These are phyloP conservation scores for Exophiala sp. DNA, from an alignment of 2,329 filamentous ascomycete species.

Conservation along the genomic window DNA sequence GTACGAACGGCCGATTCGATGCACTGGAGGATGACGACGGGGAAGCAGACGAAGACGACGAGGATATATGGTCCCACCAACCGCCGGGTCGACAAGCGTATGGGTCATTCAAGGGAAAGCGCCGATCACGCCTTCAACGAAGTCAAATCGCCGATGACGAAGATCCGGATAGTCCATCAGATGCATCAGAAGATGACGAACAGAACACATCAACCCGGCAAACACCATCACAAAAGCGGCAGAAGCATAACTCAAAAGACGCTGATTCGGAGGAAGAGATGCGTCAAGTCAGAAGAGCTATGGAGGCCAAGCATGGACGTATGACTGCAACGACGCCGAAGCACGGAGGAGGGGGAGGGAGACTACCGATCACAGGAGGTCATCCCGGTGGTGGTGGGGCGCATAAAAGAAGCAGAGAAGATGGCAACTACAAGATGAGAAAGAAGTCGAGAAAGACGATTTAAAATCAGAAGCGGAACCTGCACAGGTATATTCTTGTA, in stretches of 20 bases:
- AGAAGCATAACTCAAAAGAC: background rate
- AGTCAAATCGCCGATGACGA: conserved; percentile 4
- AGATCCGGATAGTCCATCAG: conserved; percentile 2
- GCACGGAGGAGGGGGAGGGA: background rate
- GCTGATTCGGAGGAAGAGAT: conserved; percentile 23
- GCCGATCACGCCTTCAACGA: background rate
- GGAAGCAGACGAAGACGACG: conserved; percentile 6
- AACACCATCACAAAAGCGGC: background rate
- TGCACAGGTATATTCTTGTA: background rate
- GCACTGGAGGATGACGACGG: conserved; percentile 6
- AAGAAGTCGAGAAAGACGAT: conserved; percentile 22
- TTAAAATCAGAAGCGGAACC: background rate
- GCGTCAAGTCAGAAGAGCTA: conserved; percentile 16
- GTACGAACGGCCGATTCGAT: background rate
- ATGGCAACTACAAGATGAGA: background rate
- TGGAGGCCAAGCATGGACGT: conserved; percentile 18
- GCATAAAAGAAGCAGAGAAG: conserved; percentile 2
- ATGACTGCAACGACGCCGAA: conserved; percentile 6
- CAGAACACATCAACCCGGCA: background rate
- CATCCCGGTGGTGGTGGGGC: background rate
- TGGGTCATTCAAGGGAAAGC: conserved; percentile 22
- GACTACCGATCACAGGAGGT: background rate
- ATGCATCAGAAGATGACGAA: background rate
- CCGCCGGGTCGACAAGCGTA: conserved; percentile 24
- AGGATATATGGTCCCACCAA: conserved; percentile 21